Evolutionary conservation across 2,329 filamentous ascomycete genomes (phyloP), one percentile per base, ranked within the genome.

Genomic region (Hypoxylon sp.): DNA sequence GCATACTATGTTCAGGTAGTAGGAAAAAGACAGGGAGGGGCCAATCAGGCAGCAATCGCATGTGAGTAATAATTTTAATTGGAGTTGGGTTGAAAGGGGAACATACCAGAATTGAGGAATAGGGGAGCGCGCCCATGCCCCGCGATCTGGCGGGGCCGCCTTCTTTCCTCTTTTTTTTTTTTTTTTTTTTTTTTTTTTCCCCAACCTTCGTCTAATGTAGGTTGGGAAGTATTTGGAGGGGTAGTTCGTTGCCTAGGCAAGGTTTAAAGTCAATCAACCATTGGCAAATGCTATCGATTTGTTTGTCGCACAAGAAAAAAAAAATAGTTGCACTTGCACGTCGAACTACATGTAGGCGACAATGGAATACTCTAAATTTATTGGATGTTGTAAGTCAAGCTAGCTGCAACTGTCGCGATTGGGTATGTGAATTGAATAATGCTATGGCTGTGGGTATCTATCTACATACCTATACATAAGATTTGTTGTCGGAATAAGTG

Each of bases 11-110:
- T 31, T 8, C 29, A 31, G 6, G 29, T 8, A 31, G 29, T 31
- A 31, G 24, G 17, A 24, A 58, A 24, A 65, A 44, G 31, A 58
- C 51, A 62, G 29, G 68, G 65, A 70, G 68, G 68, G 68, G 53
- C 68, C 65, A 70, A 68, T 70, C 68, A 68, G 68, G 68, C 68
- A 70, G 54, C 68, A 70, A 70, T 64, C 33, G 68, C 52, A 26
- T 51, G 59, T 70, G 62, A 70, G 65, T 56, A 68, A 68, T 70
- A 65, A 47, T 46, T 58, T 54, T 58, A 57, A 61, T 67, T 65
- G 63, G 60, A 51, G 44, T 70, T 67, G 67, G 67, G 63, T 68
- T 35, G 65, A 70, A 68, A 70, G 50, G 31, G 44, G 52, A 44
- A 26, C 35, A 37, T 17, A 35, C 13, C 24, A 51, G 33, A 48